Conservation (phyloP, 192 early-diverging fungal genomes). For the Coemansia sp. region DNA sequence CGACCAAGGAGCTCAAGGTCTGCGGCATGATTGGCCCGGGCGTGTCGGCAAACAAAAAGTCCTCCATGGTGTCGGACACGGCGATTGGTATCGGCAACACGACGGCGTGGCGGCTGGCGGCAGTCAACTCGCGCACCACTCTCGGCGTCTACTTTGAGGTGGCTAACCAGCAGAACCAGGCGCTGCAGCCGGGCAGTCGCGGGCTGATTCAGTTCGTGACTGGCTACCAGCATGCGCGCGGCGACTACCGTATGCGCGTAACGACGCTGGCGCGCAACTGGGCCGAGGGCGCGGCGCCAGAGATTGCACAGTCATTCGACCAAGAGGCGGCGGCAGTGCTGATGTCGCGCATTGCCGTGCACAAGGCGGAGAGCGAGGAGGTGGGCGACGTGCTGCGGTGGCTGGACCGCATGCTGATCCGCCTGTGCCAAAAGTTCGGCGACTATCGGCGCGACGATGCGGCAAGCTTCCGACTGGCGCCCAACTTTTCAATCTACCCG, state of each 20-base stretch:
- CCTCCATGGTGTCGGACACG: conserved; percentile 87
- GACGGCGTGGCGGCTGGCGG: conserved; percentile 92
- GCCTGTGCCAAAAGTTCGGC: conserved; percentile 95
- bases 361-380: conserved; percentile 97
- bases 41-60: conserved; percentile 84
- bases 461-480: conserved; percentile 77
- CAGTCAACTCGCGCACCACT: conserved; percentile 78
- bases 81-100: conserved; percentile 98
- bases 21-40: conserved; percentile 98
- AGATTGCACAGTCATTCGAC: conserved; percentile 89
- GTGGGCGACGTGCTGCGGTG: conserved; percentile 94
- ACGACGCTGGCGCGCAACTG: conserved; percentile 90
- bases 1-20: conserved; percentile 89
- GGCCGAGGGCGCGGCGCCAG: conserved; percentile 75
- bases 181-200: conserved; percentile 70
- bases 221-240: conserved; percentile 91
- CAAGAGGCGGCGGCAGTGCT: conserved; percentile 96
- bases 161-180: conserved; percentile 77
- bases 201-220: conserved; percentile 95
- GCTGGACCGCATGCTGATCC: conserved; percentile 98
- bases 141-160: conserved; percentile 95
- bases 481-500: conserved; percentile 97
- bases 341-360: conserved; percentile 94
- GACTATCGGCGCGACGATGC: conserved; percentile 96
- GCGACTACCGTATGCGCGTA: conserved; percentile 84